Base-by-base conservation (phyloP, 768 basidiomycete genomes). In the Auricularia heimuer region DNA sequence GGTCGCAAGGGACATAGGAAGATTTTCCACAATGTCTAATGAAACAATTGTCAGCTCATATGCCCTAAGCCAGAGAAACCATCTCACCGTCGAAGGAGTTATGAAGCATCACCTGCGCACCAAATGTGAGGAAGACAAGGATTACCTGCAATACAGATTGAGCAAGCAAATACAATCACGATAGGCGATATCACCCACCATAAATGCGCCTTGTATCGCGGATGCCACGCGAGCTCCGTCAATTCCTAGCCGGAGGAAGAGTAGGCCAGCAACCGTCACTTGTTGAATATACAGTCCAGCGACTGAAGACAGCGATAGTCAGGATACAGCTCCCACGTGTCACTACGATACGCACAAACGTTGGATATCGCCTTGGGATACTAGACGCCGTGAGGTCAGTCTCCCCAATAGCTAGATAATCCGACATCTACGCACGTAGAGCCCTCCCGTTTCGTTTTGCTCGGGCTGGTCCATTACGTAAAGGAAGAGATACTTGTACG, bases 211-310 rank as follows among this genome's bases (percentile, higher is more conserved):
- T 67, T 82, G 76, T 0, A 73, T 74, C 14, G 81, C 66, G 3
- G 81, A 79, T 0, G 75, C 64, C 29, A 66, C 56, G 10, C 78
- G 74, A 33, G 76, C 67, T 0, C 65, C 64, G 65, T 80, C 67
- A 56, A 75, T 71, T 7, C 77, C 69, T 2, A 75, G 72, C 64
- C 81, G 81, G 64, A 90, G 74, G 80, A 90, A 89, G 77, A 89
- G 87, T 10, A 89, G 77, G 18, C 83, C 85, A 4, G 81, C 79
- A 18, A 89, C 75, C 68, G 83, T 85, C 36, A 88, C 74, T 70
- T 89, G 83, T 69, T 87, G 83, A 69, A 89, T 85, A 71, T 90
- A 90, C 58, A 90, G 78, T 0, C 87, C 88, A 35, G 86, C 83
- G 69, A 89, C 76, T 86, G 74, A 74, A 74, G 8, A 67, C 63